These are phyloP conservation scores for Ustilago hordei DNA, from an alignment of 1,284 basidiomycete genomes.

Conservation along the genomic window DNA sequence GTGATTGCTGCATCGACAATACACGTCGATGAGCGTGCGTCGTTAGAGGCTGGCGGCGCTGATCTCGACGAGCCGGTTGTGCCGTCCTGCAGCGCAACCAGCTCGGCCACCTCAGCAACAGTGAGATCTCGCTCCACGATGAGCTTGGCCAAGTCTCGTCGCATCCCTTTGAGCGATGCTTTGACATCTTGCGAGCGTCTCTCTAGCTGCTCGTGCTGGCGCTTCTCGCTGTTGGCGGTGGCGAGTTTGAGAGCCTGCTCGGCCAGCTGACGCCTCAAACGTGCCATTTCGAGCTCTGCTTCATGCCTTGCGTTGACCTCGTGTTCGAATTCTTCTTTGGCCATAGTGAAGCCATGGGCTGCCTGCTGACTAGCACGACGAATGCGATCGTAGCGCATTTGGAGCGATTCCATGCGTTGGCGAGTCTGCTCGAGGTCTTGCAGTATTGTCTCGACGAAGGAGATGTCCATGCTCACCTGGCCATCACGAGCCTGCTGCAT, in stretches of 20 bases:
- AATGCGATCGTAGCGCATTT: slow-evolving; percentile 83
- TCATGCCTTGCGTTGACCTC: slow-evolving; percentile 88
- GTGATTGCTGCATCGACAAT: slow-evolving; percentile 72
- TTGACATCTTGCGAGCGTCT: slow-evolving; percentile 83
- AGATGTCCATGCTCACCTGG: slow-evolving; percentile 78
- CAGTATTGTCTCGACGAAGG: slow-evolving; percentile 80
- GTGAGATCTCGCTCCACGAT: slow-evolving; percentile 90
- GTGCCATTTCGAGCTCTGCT: slow-evolving; percentile 88
- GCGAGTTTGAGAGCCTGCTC: slow-evolving; percentile 89
- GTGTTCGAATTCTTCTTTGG: slow-evolving; percentile 90
- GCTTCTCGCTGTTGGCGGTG: slow-evolving; percentile 79
- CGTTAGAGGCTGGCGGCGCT: slow-evolving; percentile 12
- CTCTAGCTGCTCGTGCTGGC: slow-evolving; percentile 80
- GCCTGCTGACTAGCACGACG: slow-evolving; percentile 86
- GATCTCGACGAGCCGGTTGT: slow-evolving; percentile 12
- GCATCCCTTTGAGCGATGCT: slow-evolving; percentile 81
- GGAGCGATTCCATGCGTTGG: slow-evolving; percentile 77
- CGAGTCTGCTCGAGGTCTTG: slow-evolving; percentile 78
- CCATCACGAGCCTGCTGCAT: slow-evolving; percentile 76
- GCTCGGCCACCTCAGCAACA: slow-evolving; percentile 91
- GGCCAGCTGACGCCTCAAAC: slow-evolving; percentile 84
- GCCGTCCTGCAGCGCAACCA: slow-evolving; percentile 78
- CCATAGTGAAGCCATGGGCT: slow-evolving; percentile 89
- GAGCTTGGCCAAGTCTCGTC: slow-evolving; percentile 86
- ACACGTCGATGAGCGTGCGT: slow-evolving; percentile 18